These are phyloP conservation scores for Plasmodium cynomolgi DNA, from an alignment of 169 alveolate genomes.

Conservation along the genomic window DNA sequence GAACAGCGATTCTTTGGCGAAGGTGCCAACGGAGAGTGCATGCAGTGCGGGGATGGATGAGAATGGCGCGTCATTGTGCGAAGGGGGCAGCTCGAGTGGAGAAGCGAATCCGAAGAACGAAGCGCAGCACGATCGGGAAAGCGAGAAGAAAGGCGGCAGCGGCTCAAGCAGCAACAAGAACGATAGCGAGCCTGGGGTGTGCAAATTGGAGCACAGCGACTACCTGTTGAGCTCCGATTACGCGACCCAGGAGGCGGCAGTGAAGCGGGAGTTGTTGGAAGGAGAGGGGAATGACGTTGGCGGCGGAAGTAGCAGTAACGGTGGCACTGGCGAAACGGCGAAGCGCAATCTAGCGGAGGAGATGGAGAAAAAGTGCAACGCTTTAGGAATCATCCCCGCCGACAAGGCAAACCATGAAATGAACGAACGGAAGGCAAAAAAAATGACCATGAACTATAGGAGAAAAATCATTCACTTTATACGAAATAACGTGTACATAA, in stretches of 20 bases:
- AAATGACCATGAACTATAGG: constrained; percentile 7
- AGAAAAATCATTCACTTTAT: constrained; percentile 42
- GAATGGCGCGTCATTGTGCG: background rate
- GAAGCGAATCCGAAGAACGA: background rate
- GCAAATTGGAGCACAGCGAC: constrained; percentile 12
- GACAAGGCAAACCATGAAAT: background rate
- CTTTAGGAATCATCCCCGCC: background rate
- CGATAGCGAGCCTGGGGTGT: background rate
- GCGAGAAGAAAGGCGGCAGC: background rate
- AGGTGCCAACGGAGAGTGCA: background rate
- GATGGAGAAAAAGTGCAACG: background rate
- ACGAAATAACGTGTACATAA: constrained; percentile 47
- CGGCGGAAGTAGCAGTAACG: background rate
- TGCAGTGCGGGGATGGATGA: background rate
- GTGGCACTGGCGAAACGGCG: background rate
- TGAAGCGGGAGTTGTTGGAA: background rate
- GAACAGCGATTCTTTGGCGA: background rate
- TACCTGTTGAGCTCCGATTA: background rate
- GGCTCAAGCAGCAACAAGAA: background rate
- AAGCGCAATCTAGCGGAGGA: background rate
- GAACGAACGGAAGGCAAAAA: background rate
- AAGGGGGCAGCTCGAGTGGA: background rate
- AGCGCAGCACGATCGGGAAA: background rate
- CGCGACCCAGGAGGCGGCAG: background rate
- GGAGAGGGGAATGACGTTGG: background rate